phyloP scores from a whole-genome alignment of 1,284 basidiomycete species.

The Tilletia setariae region DNA sequence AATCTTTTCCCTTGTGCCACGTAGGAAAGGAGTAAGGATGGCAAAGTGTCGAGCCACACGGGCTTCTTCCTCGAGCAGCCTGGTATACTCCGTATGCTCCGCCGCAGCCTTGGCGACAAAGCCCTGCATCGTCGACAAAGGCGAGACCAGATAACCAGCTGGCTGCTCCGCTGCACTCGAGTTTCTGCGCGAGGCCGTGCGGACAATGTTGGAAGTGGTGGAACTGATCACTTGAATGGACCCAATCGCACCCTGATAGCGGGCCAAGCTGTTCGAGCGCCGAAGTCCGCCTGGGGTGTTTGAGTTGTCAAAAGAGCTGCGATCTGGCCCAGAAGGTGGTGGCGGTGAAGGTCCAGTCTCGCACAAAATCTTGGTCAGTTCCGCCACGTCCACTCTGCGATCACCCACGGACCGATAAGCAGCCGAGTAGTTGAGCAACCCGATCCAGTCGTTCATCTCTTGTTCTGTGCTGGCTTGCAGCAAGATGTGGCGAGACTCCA shows the following conservation, averaged over 20 bases:
- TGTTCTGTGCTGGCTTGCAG: constrained; percentile 70
- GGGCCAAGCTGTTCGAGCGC: not conserved
- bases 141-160: not conserved
- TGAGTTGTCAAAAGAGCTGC: not conserved
- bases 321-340: not conserved
- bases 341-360: not conserved
- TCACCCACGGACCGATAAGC: constrained; percentile 83
- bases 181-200: not conserved
- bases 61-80: constrained; percentile 34
- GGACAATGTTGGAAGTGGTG: not conserved
- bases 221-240: not conserved
- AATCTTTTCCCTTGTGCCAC: constrained; percentile 44
- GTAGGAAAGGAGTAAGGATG: constrained; percentile 45
- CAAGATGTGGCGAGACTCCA: constrained; percentile 71
- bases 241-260: too few species aligned
- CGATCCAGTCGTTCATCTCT: constrained; percentile 88
- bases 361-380: constrained; percentile 1
- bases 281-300: not conserved
- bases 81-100: constrained; percentile 62
- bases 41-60: constrained; percentile 43
- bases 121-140: not conserved
- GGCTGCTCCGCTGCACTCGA: not conserved
- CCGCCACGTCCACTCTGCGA: constrained; percentile 59
- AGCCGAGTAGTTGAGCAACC: constrained; percentile 88
- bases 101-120: constrained; percentile 71